Evolutionary conservation across 257 asterid species (phyloP).

Genomic region (Mitragyna speciosa): DNA sequence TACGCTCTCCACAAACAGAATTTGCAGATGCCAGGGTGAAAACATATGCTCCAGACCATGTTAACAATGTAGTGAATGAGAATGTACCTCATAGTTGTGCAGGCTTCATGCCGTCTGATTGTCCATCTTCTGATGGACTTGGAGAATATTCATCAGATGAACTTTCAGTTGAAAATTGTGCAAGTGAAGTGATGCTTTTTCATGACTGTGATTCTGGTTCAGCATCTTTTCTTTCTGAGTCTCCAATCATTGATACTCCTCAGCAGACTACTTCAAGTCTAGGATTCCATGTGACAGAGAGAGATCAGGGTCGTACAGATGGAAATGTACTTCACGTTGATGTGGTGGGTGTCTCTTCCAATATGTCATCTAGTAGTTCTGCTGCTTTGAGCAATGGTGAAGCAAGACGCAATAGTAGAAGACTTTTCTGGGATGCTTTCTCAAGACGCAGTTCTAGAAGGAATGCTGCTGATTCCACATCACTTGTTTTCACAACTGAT

Average conservation of each 20-base stretch:
- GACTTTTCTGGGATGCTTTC: constrained; percentile 90
- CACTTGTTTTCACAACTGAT: constrained; percentile 44
- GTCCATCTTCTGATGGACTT: constrained; percentile 27
- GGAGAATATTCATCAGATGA: constrained; percentile 52
- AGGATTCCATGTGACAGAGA: constrained; percentile 56
- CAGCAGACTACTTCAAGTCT: constrained; percentile 42
- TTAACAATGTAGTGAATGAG: constrained; percentile 25
- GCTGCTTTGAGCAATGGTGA: constrained; percentile 55
- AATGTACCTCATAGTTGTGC: constrained; percentile 35
- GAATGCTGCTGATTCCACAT: constrained; percentile 46
- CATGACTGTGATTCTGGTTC: constrained; percentile 54
- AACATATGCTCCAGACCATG: constrained; percentile 26
- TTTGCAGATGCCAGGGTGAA: constrained; percentile 32
- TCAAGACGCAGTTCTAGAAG: constrained; percentile 74
- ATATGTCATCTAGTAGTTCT: constrained; percentile 43
- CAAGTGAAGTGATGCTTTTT: constrained; percentile 49
- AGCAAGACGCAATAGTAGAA: constrained; percentile 68
- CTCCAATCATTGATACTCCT: constrained; percentile 39
- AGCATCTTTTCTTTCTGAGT: constrained; percentile 46
- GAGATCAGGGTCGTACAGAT: constrained; percentile 53
- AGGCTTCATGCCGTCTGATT: constrained; percentile 25
- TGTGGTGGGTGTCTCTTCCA: constrained; percentile 50
- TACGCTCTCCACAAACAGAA: constrained; percentile 31
- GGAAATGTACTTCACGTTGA: constrained; percentile 55
- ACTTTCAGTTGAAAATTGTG: constrained; percentile 50